A percentile compares a stretch with the other conserved stretches of the same genome.
Evolutionary conservation across 2,329 filamentous ascomycete species (phyloP).

Genomic region (Diaporthe australafricana): DNA sequence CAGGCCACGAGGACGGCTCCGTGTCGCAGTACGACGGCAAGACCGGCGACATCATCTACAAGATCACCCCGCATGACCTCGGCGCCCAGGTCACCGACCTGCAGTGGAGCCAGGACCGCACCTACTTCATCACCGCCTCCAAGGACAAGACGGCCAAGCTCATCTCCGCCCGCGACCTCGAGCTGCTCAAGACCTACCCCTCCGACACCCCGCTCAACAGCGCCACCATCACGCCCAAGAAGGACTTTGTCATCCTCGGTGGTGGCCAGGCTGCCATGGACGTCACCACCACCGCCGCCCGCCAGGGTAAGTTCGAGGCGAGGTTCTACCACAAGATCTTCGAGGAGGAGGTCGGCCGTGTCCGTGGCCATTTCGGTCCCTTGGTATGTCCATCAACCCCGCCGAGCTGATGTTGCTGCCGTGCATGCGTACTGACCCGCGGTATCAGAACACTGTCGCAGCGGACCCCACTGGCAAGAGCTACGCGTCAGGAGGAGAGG

Average conservation of each 20-base stretch:
- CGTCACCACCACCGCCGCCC: slow-evolving; percentile 91
- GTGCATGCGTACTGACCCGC: not conserved
- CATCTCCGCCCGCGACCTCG: slow-evolving; percentile 85
- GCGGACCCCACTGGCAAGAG: slow-evolving; percentile 91
- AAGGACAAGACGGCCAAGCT: slow-evolving; percentile 99
- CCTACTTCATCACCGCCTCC: slow-evolving; percentile 97
- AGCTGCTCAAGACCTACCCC: slow-evolving; percentile 91
- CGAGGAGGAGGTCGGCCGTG: slow-evolving; percentile 97
- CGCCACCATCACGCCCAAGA: slow-evolving; percentile 92
- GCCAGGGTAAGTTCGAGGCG: slow-evolving; percentile 99
- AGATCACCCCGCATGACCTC: slow-evolving; percentile 86
- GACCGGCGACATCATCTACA: slow-evolving; percentile 85
- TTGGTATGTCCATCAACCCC: slow-evolving; percentile 58
- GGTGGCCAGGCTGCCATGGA: slow-evolving; percentile 99
- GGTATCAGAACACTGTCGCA: slow-evolving; percentile 83
- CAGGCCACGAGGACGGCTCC: slow-evolving; percentile 95
- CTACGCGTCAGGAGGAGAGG: slow-evolving; percentile 96
- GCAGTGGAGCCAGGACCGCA: slow-evolving; percentile 93
- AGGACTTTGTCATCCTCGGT: slow-evolving; percentile 97
- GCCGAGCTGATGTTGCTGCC: not conserved
- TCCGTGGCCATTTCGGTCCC: slow-evolving; percentile 96
- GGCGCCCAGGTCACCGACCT: slow-evolving; percentile 88
- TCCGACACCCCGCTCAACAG: slow-evolving; percentile 97
- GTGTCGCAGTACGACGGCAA: slow-evolving; percentile 93
- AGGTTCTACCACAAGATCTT: slow-evolving; percentile 99